phyloP scores from a whole-genome alignment of 441 rosid species.

The Aleurites moluccanus region DNA sequence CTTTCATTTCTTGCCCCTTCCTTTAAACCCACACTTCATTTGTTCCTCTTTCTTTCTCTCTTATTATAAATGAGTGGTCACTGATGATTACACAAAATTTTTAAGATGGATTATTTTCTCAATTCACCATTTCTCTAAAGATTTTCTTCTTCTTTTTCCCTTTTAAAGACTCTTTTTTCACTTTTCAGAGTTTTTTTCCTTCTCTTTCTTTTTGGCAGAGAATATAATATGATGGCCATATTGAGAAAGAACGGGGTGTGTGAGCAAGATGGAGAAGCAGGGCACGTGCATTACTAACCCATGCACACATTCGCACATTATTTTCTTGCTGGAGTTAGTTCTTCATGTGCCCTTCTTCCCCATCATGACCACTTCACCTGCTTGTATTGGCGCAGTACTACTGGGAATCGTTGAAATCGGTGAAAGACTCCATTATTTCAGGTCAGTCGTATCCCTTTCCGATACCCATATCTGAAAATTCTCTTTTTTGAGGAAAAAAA shows the following conservation, averaged over 20 bases:
- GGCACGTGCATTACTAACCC: slow-evolving; percentile 99
- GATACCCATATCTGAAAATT: background rate
- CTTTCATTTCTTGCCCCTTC: slow-evolving; percentile 13
- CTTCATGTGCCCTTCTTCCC: slow-evolving; percentile 99
- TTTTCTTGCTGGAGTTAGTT: slow-evolving; percentile 54
- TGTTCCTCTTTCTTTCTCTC: slow-evolving; percentile 21
- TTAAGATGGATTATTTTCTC: slow-evolving; percentile 25
- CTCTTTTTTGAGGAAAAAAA: background rate
- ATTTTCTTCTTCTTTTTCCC: background rate
- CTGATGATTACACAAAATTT: slow-evolving; percentile 26
- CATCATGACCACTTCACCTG: slow-evolving; percentile 74
- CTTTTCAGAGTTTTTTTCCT: background rate
- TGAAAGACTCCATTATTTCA: slow-evolving; percentile 1
- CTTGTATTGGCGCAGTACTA: background rate
- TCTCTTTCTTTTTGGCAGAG: too few species aligned
- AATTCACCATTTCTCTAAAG: slow-evolving; percentile 26
- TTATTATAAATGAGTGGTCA: slow-evolving; percentile 52
- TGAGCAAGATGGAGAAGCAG: slow-evolving; percentile 99
- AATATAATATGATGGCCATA: background rate
- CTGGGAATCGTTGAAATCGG: too few species aligned
- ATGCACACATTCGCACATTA: slow-evolving; percentile 7
- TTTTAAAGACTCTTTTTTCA: background rate
- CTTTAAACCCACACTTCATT: slow-evolving; percentile 11
- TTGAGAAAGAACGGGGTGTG: slow-evolving; percentile 35
- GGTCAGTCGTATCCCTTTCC: slow-evolving; percentile 8